Evolutionary conservation across 2,329 filamentous ascomycete species (phyloP).

Genomic region (Cordyceps cateniannulata): DNA sequence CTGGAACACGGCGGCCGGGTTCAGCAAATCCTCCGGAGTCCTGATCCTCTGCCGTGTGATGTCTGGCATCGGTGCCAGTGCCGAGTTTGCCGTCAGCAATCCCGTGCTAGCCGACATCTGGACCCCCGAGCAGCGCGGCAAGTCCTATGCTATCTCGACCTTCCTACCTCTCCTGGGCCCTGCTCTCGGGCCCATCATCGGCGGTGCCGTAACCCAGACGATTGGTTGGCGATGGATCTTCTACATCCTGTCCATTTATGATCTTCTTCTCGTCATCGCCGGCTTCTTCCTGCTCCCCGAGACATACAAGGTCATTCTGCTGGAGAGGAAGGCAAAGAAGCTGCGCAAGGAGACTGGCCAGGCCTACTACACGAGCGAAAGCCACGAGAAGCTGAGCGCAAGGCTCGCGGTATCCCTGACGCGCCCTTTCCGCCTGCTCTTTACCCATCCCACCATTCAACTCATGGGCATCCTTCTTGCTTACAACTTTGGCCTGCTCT

Average conservation of each 20-base stretch:
- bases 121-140: constrained; percentile 27
- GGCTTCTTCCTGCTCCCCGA: constrained; percentile 46
- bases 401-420: background rate
- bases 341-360: background rate
- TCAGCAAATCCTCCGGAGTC: constrained; percentile 23
- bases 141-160: constrained; percentile 27
- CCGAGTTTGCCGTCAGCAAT: constrained; percentile 26
- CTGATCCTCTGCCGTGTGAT: constrained; percentile 25
- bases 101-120: constrained; percentile 33
- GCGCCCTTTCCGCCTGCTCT: constrained; percentile 28
- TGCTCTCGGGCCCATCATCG: constrained; percentile 60
- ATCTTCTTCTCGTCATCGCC: constrained; percentile 47
- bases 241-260: constrained; percentile 54
- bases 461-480: constrained; percentile 38
- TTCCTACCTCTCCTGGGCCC: constrained; percentile 45
- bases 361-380: background rate
- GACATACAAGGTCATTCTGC: constrained; percentile 58
- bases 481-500: constrained; percentile 44
- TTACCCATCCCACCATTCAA: constrained; percentile 39
- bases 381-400: background rate
- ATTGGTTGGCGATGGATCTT: constrained; percentile 66
- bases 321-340: constrained; percentile 24
- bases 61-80: constrained; percentile 22
- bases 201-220: constrained; percentile 57
- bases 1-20: constrained; percentile 29